Conservation (phyloP, 371 early-diverging fungal species). For the Funneliformis caledonium region DNA sequence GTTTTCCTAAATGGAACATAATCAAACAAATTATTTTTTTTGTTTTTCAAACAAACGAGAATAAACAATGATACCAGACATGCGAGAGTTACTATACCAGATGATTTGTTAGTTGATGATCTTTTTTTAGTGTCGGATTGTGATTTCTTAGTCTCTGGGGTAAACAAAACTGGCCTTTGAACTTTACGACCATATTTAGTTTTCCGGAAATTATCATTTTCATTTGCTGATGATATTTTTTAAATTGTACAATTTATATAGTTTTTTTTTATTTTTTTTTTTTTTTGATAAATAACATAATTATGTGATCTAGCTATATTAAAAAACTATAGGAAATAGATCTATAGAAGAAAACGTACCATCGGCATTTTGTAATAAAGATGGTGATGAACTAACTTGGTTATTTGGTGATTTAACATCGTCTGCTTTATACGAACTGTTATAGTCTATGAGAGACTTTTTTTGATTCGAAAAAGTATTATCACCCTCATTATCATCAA, state of each 20-base stretch:
- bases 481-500: not conserved
- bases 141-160: not conserved
- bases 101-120: not conserved
- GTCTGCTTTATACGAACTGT: not conserved
- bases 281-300: not conserved
- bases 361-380: not conserved
- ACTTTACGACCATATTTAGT: slow-evolving; percentile 36
- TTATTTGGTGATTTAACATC: not conserved
- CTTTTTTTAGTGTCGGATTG: not conserved
- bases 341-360: not conserved
- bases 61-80: not conserved
- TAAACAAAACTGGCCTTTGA: not conserved
- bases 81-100: not conserved
- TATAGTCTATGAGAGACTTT: not conserved
- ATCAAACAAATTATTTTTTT: not conserved
- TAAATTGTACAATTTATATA: not conserved
- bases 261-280: too few species aligned
- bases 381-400: not conserved
- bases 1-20: not conserved
- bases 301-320: not conserved
- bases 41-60: not conserved
- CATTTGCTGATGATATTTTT: not conserved
- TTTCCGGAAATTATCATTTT: slow-evolving; percentile 1
- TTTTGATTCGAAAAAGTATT: not conserved
- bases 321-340: too few species aligned